Conservation (phyloP, 345 rosid genomes). For the Populus euphratica region DNA sequence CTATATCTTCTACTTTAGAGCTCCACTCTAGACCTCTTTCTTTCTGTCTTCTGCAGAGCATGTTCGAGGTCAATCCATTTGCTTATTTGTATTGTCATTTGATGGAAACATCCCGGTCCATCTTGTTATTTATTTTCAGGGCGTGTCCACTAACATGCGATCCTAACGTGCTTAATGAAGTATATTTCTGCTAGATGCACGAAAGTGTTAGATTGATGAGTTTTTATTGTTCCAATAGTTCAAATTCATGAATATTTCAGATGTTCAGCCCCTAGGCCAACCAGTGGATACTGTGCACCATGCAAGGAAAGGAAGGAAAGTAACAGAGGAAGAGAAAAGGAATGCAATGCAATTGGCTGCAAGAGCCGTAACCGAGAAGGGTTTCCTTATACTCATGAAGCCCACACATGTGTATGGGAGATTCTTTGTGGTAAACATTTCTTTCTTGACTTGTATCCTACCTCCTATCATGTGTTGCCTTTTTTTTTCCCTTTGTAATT, state of each 20-base stretch:
- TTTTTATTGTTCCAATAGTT: neutral
- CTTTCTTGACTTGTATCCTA: neutral
- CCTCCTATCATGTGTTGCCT: neutral
- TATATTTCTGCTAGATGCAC: neutral
- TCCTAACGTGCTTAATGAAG: neutral
- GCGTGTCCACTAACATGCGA: neutral
- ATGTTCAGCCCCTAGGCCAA: neutral
- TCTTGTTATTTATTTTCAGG: neutral
- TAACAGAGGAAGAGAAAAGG: slow-evolving; percentile 28
- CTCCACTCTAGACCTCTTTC: neutral
- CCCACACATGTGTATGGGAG: slow-evolving; percentile 37
- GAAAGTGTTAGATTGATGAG: neutral
- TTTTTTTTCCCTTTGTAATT: neutral
- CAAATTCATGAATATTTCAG: neutral
- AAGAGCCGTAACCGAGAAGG: slow-evolving; percentile 25
- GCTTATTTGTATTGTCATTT: neutral
- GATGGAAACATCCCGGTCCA: neutral
- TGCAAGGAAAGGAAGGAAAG: slow-evolving; percentile 28
- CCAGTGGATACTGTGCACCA: neutral
- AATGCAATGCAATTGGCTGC: slow-evolving; percentile 31
- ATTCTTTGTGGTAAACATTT: slow-evolving; percentile 39
- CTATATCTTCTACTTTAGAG: neutral
- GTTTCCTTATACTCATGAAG: slow-evolving; percentile 41
- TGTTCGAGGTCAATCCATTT: neutral
- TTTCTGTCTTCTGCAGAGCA: neutral